Conservation (phyloP, 805 yeast genomes). For the Candida montana region DNA sequence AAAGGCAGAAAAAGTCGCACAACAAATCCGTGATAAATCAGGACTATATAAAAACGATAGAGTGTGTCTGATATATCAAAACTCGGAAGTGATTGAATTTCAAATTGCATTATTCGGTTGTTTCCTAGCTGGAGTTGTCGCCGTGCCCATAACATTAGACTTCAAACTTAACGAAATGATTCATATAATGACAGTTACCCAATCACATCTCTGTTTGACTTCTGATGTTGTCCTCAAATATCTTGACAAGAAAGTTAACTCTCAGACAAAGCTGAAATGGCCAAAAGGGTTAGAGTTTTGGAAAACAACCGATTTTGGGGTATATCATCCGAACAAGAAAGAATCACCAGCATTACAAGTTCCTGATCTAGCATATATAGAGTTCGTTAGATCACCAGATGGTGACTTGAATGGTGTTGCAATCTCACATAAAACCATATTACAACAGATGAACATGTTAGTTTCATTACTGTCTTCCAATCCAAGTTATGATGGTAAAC, state of each 20-base stretch:
- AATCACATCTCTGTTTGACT: constrained; percentile 70
- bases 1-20: constrained; percentile 83
- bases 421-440: constrained; percentile 79
- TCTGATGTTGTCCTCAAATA: constrained; percentile 76
- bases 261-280: constrained; percentile 51
- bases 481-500: constrained; percentile 41
- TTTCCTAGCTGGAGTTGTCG: constrained; percentile 88
- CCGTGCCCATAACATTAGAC: constrained; percentile 84
- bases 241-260: constrained; percentile 54
- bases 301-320: constrained; percentile 85
- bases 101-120: constrained; percentile 85
- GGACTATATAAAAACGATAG: constrained; percentile 77
- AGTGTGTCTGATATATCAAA: constrained; percentile 78
- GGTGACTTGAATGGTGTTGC: constrained; percentile 94
- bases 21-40: constrained; percentile 67
- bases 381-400: constrained; percentile 81
- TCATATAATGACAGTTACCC: constrained; percentile 67
- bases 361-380: constrained; percentile 88
- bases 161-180: constrained; percentile 63
- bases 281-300: constrained; percentile 70
- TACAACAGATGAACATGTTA: constrained; percentile 81
- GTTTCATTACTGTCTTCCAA: constrained; percentile 62
- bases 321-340: constrained; percentile 52
- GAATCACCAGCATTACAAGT: constrained; percentile 63
- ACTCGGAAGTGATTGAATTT: constrained; percentile 79